Conservation (phyloP, 306 rosid species). For the Dalbergia oliveri region DNA sequence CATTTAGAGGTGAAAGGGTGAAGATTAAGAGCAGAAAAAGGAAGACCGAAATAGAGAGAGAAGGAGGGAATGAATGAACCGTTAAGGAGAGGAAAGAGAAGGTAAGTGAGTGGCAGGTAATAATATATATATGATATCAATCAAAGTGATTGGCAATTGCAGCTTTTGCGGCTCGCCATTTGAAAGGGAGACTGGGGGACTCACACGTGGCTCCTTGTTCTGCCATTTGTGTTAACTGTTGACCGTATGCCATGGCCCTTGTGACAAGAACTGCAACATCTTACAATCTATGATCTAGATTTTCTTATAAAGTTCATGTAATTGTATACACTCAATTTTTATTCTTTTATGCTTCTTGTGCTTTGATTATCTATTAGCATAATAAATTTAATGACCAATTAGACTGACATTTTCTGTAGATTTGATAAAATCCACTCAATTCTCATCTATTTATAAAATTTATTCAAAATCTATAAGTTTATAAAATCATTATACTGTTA, state of each 20-base stretch:
- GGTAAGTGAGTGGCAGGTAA: conserved; percentile 3
- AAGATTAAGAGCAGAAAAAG: conserved; percentile 47
- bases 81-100: conserved; percentile 49
- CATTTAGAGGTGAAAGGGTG: conserved; percentile 38
- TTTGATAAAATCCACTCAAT: no score
- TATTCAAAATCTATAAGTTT: no score
- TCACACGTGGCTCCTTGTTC: conserved; percentile 55
- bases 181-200: conserved; percentile 46
- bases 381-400: no score
- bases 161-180: conserved; percentile 65
- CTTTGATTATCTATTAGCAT: no score
- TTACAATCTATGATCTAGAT: conserved; percentile 25
- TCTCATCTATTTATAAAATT: no score
- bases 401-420: no score
- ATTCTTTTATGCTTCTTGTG: neutral
- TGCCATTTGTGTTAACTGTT: conserved; percentile 41
- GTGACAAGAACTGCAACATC: neutral
- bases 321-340: conserved; percentile 12
- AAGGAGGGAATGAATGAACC: conserved; percentile 45
- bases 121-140: conserved; percentile 4
- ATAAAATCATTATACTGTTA: no score
- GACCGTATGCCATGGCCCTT: conserved; percentile 23
- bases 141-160: conserved; percentile 55
- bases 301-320: neutral
- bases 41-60: conserved; percentile 30